Percentiles rank a stretch among this genome's conserved stretches.
These are phyloP conservation scores for Pugionium cornutum DNA, from an alignment of 345 rosid species.

Conservation along the genomic window DNA sequence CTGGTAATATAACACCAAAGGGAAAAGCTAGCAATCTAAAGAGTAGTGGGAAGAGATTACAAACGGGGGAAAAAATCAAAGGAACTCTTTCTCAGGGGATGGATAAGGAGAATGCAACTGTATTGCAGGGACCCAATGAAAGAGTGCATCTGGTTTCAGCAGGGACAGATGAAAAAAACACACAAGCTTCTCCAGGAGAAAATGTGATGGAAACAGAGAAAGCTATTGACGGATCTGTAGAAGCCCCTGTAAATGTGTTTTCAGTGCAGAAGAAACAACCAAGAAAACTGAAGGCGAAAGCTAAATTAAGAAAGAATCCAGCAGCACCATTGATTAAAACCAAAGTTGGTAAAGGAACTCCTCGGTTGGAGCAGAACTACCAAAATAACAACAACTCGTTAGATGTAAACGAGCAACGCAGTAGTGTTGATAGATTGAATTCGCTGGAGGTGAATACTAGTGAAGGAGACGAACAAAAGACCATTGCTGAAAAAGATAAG, in stretches of 20 bases:
- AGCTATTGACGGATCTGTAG: conserved; percentile 33
- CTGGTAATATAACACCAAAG: conserved; percentile 11
- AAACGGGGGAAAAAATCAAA: background rate
- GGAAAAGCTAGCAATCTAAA: conserved; percentile 11
- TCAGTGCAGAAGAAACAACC: conserved; percentile 41
- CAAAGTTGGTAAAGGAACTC: conserved; percentile 24
- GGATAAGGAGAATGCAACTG: background rate
- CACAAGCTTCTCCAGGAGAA: conserved; percentile 29
- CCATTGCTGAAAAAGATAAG: conserved; percentile 23
- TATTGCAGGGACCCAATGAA: conserved; percentile 1
- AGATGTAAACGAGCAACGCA: conserved; percentile 25
- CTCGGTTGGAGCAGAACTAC: conserved; percentile 10
- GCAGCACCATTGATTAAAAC: conserved; percentile 37
- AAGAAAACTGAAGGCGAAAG: conserved; percentile 43
- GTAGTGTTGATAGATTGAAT: conserved; percentile 18
- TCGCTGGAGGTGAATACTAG: conserved; percentile 33
- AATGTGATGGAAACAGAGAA: conserved; percentile 39
- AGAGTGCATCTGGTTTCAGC: background rate
- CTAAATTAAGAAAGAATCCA: conserved; percentile 46
- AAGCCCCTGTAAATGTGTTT: conserved; percentile 31
- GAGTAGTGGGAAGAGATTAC: conserved; percentile 14
- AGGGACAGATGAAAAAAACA: no score
- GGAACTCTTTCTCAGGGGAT: no score
- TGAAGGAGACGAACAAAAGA: conserved; percentile 37
- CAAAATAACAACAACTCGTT: conserved; percentile 26